Conservation (phyloP, 2,329 filamentous ascomycete species). For the Alternaria postmessia region DNA sequence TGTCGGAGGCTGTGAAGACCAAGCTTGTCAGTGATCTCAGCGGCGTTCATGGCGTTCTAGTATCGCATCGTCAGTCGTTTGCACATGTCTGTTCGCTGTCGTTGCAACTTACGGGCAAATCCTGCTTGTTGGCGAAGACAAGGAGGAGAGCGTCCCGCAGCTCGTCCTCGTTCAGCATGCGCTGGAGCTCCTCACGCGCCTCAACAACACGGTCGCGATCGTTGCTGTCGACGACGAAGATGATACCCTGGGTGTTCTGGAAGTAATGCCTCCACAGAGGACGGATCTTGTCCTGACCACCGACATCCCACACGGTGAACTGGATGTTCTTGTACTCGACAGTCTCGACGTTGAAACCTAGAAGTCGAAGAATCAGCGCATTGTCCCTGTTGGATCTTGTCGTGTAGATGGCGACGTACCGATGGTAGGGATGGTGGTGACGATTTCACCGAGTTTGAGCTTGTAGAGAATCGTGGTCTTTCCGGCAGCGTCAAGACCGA, state of each 20-base stretch:
- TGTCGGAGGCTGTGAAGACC: constrained; percentile 98
- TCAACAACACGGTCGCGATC: constrained; percentile 92
- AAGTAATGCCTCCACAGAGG: constrained; percentile 99
- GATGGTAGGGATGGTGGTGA: constrained; percentile 97
- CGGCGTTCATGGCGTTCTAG: constrained; percentile 99
- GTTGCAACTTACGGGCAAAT: constrained; percentile 73
- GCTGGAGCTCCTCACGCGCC: constrained; percentile 90
- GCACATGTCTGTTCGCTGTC: neutral
- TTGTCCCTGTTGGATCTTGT: constrained; percentile 6
- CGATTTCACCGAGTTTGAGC: constrained; percentile 96
- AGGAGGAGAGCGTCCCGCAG: constrained; percentile 94
- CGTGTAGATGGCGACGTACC: constrained; percentile 55
- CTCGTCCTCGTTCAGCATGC: constrained; percentile 97
- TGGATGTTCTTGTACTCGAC: constrained; percentile 99
- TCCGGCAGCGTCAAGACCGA: constrained; percentile 95
- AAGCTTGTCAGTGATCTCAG: constrained; percentile 99
- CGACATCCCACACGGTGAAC: constrained; percentile 99
- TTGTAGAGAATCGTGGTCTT: constrained; percentile 99
- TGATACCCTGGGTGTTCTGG: constrained; percentile 92
- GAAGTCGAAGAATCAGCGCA: constrained; percentile 34
- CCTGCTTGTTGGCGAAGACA: constrained; percentile 99
- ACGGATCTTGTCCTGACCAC: constrained; percentile 98
- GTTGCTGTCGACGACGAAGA: constrained; percentile 97
- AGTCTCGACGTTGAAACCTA: constrained; percentile 96
- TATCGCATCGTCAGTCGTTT: constrained; percentile 23